Evolutionary conservation across 108 stramenopile species (phyloP).

Genomic region (Discostella stelligeroides): DNA sequence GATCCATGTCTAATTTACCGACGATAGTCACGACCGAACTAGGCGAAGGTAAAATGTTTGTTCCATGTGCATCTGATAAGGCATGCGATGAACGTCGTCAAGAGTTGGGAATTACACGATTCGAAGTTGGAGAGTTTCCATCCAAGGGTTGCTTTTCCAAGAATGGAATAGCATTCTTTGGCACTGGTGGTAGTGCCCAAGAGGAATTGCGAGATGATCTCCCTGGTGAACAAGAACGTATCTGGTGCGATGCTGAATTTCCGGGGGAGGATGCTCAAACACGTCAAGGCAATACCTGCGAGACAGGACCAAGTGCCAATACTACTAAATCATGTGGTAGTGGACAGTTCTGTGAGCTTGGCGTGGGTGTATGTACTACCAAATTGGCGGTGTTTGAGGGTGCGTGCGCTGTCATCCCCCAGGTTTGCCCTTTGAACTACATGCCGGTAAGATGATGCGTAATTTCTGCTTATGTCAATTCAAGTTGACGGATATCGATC

Average conservation of each 20-base stretch:
- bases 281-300: background rate
- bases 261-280: too few relatives aligned
- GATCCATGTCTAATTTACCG: too few relatives aligned
- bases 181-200: background rate
- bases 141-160: constrained; percentile 9
- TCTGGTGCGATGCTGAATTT: background rate
- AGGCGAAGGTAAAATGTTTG: background rate
- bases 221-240: background rate
- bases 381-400: background rate
- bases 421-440: background rate
- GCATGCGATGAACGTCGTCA: background rate
- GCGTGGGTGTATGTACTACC: background rate
- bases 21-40: background rate
- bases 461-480: too few relatives aligned
- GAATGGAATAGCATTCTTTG: background rate
- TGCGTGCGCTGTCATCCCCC: background rate
- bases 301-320: constrained; percentile 4
- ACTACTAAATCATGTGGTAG: background rate
- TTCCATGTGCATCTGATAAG: background rate
- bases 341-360: background rate
- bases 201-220: background rate
- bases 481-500: too few relatives aligned
- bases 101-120: background rate
- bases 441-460: background rate
- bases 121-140: constrained; percentile 1